Conservation (phyloP, 1,139 yeast genomes). For the Suhomyces terraborum region DNA sequence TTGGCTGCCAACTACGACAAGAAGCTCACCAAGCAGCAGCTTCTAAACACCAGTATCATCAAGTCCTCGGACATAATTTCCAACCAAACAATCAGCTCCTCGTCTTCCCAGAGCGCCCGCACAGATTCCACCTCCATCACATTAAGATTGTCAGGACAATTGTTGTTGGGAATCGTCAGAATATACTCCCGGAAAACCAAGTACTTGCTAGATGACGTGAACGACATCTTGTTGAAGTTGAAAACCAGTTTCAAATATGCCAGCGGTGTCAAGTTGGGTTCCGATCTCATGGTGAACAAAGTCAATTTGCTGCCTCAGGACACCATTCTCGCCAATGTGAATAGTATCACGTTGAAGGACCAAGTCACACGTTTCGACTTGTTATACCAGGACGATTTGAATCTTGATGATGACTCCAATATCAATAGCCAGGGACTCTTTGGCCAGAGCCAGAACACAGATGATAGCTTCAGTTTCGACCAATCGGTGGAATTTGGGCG, state of each 20-base stretch:
- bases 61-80: conserved; percentile 63
- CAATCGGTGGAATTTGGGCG: conserved; percentile 65
- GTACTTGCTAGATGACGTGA: conserved; percentile 81
- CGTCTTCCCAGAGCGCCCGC: conserved; percentile 14
- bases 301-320: conserved; percentile 52
- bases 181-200: conserved; percentile 87
- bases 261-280: conserved; percentile 37
- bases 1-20: conserved; percentile 87
- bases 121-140: conserved; percentile 50
- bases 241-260: conserved; percentile 66
- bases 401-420: conserved; percentile 47
- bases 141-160: conserved; percentile 82
- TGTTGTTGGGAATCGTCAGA: conserved; percentile 83
- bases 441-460: conserved; percentile 17
- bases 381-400: conserved; percentile 63
- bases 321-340: conserved; percentile 55
- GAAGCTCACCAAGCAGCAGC: conserved; percentile 74
- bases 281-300: conserved; percentile 25
- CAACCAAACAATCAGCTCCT: conserved; percentile 22
- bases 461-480: conserved; percentile 33
- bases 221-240: conserved; percentile 71
- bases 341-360: conserved; percentile 65
- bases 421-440: conserved; percentile 18
- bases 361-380: conserved; percentile 80
- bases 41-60: conserved; percentile 69